phyloP scores from a whole-genome alignment of 129 eudicot genomes.

The Calendula officinalis region DNA sequence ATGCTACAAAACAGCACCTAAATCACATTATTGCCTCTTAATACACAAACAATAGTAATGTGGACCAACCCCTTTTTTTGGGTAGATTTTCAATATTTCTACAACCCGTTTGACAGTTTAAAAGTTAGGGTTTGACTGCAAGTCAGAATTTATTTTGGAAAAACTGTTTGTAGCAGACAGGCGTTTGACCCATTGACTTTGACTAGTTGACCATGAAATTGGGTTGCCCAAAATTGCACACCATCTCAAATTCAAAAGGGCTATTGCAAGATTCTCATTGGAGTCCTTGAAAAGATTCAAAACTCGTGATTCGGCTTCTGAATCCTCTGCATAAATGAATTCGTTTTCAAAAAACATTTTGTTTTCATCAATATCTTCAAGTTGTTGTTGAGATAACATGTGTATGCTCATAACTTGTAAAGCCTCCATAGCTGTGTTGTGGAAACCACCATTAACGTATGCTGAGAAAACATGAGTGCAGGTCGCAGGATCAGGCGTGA shows the following conservation, averaged over 20 bases:
- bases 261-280: conserved; percentile 42
- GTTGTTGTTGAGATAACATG: conserved; percentile 47
- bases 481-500: conserved; percentile 69
- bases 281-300: conserved; percentile 42
- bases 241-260: conserved; percentile 75
- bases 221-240: conserved; percentile 51
- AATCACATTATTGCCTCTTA: not conserved
- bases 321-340: conserved; percentile 55
- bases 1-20: too few relatives aligned
- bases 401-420: conserved; percentile 77
- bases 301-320: conserved; percentile 44
- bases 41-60: not conserved
- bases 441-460: conserved; percentile 44
- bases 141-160: not conserved
- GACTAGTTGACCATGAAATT: conserved; percentile 57
- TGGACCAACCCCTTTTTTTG: too few relatives aligned
- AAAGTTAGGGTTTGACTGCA: not conserved
- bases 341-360: conserved; percentile 36
- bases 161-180: conserved; percentile 39
- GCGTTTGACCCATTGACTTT: conserved; percentile 66
- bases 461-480: conserved; percentile 58
- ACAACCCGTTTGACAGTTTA: too few relatives aligned
- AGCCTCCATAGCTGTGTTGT: conserved; percentile 82
- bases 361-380: conserved; percentile 36
- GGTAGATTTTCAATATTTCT: too few relatives aligned